Conservation (phyloP, 805 yeast genomes). For the Myxozyma kluyveri region DNA sequence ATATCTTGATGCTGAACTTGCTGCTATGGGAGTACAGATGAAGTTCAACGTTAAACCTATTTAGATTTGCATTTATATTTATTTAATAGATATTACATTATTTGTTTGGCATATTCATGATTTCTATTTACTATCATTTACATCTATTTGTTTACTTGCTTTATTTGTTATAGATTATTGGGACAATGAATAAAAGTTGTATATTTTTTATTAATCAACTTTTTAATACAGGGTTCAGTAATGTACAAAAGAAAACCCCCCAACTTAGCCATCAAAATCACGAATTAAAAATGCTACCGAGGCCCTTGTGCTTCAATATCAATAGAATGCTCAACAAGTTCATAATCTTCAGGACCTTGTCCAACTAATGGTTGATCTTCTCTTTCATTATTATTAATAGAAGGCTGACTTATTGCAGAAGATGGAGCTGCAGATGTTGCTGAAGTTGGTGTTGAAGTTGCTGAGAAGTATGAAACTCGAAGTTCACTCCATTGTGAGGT, state of each 20-base stretch:
- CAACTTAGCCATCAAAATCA: too few relatives aligned
- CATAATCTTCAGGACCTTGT: conserved; percentile 11
- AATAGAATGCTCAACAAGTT: conserved; percentile 10
- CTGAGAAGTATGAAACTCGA: conserved; percentile 71
- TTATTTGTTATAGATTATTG: too few relatives aligned
- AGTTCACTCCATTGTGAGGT: conserved; percentile 89
- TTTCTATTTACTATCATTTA: background rate
- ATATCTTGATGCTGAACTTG: conserved; percentile 88
- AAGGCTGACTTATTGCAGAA: background rate
- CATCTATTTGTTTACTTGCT: background rate
- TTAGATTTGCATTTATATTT: conserved; percentile 3
- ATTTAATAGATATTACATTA: background rate
- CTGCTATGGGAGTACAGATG: conserved; percentile 97
- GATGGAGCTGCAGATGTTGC: background rate
- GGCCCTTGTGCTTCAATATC: conserved; percentile 10
- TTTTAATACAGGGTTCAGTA: too few relatives aligned
- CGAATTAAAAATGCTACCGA: too few relatives aligned
- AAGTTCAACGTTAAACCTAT: conserved; percentile 74
- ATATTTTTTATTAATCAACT: too few relatives aligned
- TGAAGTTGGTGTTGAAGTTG: background rate
- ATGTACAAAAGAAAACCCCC: too few relatives aligned
- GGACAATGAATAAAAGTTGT: too few relatives aligned
- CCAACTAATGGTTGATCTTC: background rate
- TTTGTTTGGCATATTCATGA: background rate
- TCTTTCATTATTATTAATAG: background rate